These are phyloP conservation scores for Rhytidiadelphus loreus DNA, from an alignment of 225 moss, liverwort and hornwort genomes.

Conservation along the genomic window DNA sequence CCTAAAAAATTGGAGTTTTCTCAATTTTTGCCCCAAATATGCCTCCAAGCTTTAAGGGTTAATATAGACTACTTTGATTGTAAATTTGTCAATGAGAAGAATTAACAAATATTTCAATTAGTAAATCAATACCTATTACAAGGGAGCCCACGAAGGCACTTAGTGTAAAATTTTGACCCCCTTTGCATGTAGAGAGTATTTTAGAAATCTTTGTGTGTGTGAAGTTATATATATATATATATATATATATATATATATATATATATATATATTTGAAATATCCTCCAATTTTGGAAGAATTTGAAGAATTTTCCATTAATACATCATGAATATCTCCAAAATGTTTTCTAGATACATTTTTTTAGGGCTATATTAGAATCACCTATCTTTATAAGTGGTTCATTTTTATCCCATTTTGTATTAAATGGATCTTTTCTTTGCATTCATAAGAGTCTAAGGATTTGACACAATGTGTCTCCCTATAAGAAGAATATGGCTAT, in stretches of 20 bases:
- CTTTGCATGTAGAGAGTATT: not conserved
- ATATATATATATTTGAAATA: not conserved
- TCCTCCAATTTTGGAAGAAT: not conserved
- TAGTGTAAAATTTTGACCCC: not conserved
- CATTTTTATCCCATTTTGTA: not conserved
- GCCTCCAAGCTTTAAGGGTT: too few relatives aligned
- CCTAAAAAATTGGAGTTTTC: too few relatives aligned
- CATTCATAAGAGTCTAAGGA: not conserved
- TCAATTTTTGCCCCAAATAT: too few relatives aligned
- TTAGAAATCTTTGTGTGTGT: not conserved
- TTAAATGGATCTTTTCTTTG: not conserved
- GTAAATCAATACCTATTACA: not conserved
- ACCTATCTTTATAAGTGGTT: not conserved
- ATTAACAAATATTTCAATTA: not conserved
- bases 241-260: too few relatives aligned
- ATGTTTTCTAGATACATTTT: accelerated
- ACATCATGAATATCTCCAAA: not conserved
- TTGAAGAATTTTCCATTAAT: not conserved
- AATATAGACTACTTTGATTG: not conserved
- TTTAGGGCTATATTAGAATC: not conserved
- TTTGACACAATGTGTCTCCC: accelerated
- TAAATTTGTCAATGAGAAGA: not conserved
- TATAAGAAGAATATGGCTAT: not conserved
- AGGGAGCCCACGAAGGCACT: accelerated
- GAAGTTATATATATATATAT: too few relatives aligned